Evolutionary conservation across 2,329 filamentous ascomycete genomes (phyloP), one percentile per base, ranked within the genome.

Genomic region (Aspergillus pseudoviridinutans): DNA sequence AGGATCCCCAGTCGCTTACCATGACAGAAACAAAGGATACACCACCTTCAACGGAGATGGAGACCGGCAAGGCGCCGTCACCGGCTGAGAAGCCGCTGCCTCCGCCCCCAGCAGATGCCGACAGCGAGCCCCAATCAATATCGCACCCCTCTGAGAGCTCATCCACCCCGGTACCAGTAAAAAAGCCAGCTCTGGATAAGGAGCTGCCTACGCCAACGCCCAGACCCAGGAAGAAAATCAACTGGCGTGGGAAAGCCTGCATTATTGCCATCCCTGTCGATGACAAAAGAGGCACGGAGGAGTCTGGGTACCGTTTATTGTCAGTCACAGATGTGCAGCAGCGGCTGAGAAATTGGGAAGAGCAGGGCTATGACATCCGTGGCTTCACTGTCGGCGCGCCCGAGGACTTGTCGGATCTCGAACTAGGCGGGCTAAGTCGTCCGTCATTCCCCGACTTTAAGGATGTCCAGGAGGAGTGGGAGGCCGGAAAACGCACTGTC

Each of bases 201-300:
- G 52, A 57, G 44, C 53, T 44, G 58, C 67, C 72, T 10, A 57
- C 61, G n/a, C 71, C 71, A 49, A 67, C 71, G 24, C 69, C 62
- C 49, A 62, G 75, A 55, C 67, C 68, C n/a, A 90, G 83, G 75
- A 92, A 89, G 71, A 90, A 87, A 74, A 79, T 92, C 2, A 81
- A 82, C 49, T 92, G 89, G 88, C 88, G 83, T 67, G 87, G 87
- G 57, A 92, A 91, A 76, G 86, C 84, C 58, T 90, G 91, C 54
- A 74, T 90, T 65, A 86, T 92, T 47, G 78, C 87, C 27, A 75
- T 92, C 22, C 90, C 89, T 5, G 77, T 82, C 49, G 86, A 90
- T 60, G 87, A 89, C 53, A 81, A 84, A 54, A 82, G 87, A 62
- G 88, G 88, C 22, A 79, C 81, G 47, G 68, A 69, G 28, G 71